phyloP scores from a whole-genome alignment of 1,139 yeast genomes.

The Candida frijolesensis region DNA sequence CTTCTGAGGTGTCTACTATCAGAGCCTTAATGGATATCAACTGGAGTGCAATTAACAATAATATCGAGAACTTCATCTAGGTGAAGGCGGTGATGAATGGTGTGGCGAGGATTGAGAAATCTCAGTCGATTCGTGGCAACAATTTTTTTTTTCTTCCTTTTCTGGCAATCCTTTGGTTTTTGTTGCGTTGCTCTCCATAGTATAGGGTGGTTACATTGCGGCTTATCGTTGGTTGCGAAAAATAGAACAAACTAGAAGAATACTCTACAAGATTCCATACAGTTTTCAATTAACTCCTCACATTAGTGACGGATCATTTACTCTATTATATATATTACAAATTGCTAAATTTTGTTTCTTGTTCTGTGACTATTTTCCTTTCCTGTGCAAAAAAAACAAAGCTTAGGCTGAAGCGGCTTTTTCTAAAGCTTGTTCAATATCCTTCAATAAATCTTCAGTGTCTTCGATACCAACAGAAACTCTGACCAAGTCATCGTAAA shows the following conservation, averaged over 20 bases:
- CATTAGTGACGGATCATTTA: neutral
- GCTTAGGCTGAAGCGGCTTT: conserved; percentile 12
- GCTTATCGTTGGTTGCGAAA: neutral
- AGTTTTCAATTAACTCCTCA: neutral
- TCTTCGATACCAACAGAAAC: conserved; percentile 89
- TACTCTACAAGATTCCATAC: neutral
- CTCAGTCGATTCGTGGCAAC: neutral
- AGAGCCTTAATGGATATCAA: conserved; percentile 4
- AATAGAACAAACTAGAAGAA: neutral
- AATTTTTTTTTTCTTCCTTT: neutral
- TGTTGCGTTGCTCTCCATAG: neutral
- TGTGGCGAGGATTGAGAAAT: neutral
- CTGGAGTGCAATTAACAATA: conserved; percentile 4
- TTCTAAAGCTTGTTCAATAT: conserved; percentile 69
- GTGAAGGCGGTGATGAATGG: neutral
- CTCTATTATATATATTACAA: conserved; percentile 4
- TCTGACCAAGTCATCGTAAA: conserved; percentile 79
- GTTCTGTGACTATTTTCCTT: neutral
- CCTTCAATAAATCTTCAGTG: conserved; percentile 72
- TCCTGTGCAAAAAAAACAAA: neutral
- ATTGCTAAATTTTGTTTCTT: neutral
- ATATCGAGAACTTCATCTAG: conserved; percentile 6
- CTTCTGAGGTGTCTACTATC: conserved; percentile 20
- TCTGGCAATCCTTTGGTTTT: neutral
- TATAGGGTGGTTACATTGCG: neutral